Percentiles rank a stretch among this genome's conserved stretches.
phyloP scores from a whole-genome alignment of 176 grass and related monocot genomes.

The Microstegium vimineum region DNA sequence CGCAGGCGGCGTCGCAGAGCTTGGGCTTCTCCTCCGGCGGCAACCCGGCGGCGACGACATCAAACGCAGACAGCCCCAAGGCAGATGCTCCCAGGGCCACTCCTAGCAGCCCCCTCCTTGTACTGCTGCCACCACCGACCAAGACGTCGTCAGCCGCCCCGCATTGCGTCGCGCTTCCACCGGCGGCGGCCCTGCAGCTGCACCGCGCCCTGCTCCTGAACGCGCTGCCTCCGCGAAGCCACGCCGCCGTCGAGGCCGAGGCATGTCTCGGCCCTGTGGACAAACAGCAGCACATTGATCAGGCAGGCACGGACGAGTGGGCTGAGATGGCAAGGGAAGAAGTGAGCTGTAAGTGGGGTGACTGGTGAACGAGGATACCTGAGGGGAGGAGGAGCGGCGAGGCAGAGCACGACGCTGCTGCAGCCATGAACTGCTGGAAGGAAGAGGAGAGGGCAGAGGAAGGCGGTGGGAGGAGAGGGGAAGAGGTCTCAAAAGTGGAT shows the following conservation, averaged over 20 bases:
- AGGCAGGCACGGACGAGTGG: not conserved
- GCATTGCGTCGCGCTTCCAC: not conserved
- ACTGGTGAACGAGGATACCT: slow-evolving; percentile 11
- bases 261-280: slow-evolving; percentile 38
- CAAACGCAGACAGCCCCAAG: slow-evolving; percentile 20
- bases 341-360: not conserved
- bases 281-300: not conserved
- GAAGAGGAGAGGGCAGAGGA: not conserved
- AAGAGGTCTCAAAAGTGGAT: not conserved
- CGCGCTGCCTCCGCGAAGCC: slow-evolving; percentile 9
- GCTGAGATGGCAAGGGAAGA: not conserved
- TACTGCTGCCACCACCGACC: not conserved
- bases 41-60: slow-evolving; percentile 65
- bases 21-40: slow-evolving; percentile 94
- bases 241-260: slow-evolving; percentile 11
- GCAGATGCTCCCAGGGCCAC: slow-evolving; percentile 34
- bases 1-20: slow-evolving; percentile 66
- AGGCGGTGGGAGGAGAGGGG: not conserved
- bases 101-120: slow-evolving; percentile 52
- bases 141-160: not conserved
- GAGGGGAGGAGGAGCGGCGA: slow-evolving; percentile 68
- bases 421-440: slow-evolving; percentile 12
- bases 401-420: slow-evolving; percentile 35
- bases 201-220: slow-evolving; percentile 20
- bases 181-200: slow-evolving; percentile 20